These are phyloP conservation scores for Dictyostelium discoideum DNA, from an alignment of 78 protist genomes.

Conservation along the genomic window dicty_2.7 NC_007090.3:4034501-4035000, in stretches of 20 bases:
- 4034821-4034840: conserved; percentile 91
- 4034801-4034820: conserved; percentile 91
- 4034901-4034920: conserved; percentile 61
- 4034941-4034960: conserved; percentile 69
- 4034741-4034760: conserved; percentile 90
- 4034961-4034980: conserved; percentile 65
- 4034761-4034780: conserved; percentile 83
- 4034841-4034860: conserved; percentile 84
- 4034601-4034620: conserved; percentile 29
- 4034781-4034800: conserved; percentile 82
- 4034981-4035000: conserved; percentile 93
- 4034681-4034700: conserved; percentile 82
- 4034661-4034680: conserved; percentile 82
- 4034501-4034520: conserved; percentile 73
- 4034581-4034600: conserved; percentile 86
- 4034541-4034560: conserved; percentile 85
- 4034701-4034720: neutral
- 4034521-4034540: conserved; percentile 66
- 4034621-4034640: conserved; percentile 28
- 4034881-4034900: conserved; percentile 91
- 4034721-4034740: conserved; percentile 80
- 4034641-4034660: conserved; percentile 79
- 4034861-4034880: conserved; percentile 84
- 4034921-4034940: conserved; percentile 32
- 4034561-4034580: conserved; percentile 81